phyloP scores from a whole-genome alignment of 768 basidiomycete genomes.

The Kwoniella shandongensis region DNA sequence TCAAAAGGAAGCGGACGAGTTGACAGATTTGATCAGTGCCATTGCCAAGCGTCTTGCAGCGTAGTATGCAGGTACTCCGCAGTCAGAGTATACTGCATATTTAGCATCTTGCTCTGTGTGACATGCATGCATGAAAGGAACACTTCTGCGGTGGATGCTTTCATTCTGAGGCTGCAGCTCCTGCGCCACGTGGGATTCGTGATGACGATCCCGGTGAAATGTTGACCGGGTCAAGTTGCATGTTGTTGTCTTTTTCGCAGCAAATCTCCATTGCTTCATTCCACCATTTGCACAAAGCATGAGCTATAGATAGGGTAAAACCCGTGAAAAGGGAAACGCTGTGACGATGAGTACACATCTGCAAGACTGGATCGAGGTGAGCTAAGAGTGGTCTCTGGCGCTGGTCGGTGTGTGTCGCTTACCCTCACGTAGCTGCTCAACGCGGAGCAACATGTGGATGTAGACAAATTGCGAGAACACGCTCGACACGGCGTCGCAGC shows the following conservation, averaged over 20 bases:
- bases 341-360: slow-evolving; percentile 47
- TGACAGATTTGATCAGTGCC: slow-evolving; percentile 25
- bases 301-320: background rate
- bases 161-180: no score
- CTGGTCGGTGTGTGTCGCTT: background rate
- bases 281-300: background rate
- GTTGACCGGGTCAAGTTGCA: background rate
- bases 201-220: background rate
- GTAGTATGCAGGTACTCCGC: background rate
- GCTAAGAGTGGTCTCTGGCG: background rate
- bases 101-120: no score
- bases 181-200: no score
- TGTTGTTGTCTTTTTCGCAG: background rate
- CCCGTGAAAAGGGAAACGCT: background rate
- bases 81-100: background rate
- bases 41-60: slow-evolving; percentile 6
- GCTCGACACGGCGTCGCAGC: slow-evolving; percentile 44
- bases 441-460: slow-evolving; percentile 46
- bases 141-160: background rate
- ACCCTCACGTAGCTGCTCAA: slow-evolving; percentile 44
- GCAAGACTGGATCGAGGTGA: slow-evolving; percentile 47
- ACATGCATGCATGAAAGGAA: no score
- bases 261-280: background rate
- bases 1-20: slow-evolving; percentile 49
- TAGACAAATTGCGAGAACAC: slow-evolving; percentile 43